phyloP scores from a whole-genome alignment of 2,329 filamentous ascomycete genomes.

The Exophiala dermatitidis region DNA sequence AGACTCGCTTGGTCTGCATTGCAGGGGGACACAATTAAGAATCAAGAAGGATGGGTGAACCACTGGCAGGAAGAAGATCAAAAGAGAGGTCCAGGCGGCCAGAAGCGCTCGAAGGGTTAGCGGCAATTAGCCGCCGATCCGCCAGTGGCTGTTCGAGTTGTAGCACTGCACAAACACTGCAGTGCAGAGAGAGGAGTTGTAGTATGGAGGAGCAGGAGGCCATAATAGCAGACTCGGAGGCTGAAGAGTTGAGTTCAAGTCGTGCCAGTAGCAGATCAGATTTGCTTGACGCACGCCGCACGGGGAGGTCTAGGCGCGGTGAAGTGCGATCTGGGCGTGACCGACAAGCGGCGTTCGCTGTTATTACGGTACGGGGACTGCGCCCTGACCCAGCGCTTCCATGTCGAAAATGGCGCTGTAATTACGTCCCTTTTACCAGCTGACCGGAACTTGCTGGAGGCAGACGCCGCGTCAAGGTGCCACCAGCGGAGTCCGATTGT shows the following conservation, averaged over 20 bases:
- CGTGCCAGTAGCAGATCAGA: neutral
- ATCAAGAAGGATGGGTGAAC: conserved; percentile 17
- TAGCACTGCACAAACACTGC: too few species aligned
- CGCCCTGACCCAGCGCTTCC: neutral
- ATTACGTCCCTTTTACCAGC: neutral
- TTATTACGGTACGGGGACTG: neutral
- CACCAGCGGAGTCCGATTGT: neutral
- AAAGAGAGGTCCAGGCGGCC: conserved; percentile 9
- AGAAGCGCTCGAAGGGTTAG: conserved; percentile 10
- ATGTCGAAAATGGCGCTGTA: neutral
- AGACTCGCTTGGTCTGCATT: neutral
- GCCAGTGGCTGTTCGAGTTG: neutral
- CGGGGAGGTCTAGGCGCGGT: neutral
- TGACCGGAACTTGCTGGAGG: too few species aligned
- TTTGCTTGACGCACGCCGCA: neutral
- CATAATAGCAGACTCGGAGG: too few species aligned
- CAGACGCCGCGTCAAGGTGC: too few species aligned
- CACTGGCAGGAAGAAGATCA: conserved; percentile 24
- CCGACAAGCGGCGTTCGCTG: neutral
- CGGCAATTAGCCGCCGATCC: conserved; percentile 15
- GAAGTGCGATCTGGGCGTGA: neutral
- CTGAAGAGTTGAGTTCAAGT: too few species aligned
- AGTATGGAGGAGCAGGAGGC: too few species aligned
- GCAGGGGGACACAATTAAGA: conserved; percentile 3
- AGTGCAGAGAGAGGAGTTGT: too few species aligned